Evolutionary conservation across 1,284 basidiomycete genomes (phyloP).

Genomic region (Ustilago curta): DNA sequence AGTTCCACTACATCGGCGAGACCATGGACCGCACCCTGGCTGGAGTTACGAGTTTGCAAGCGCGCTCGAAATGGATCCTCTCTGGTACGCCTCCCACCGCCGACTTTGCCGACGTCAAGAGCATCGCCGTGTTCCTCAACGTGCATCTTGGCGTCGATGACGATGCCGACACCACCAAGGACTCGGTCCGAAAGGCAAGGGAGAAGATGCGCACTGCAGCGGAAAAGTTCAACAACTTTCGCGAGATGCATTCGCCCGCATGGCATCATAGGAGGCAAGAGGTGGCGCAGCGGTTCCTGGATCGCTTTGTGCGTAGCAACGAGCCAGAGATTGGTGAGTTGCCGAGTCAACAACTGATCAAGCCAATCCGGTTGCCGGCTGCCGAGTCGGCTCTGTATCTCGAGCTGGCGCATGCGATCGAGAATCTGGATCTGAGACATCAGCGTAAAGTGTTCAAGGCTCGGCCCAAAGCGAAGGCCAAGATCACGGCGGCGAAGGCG

Average conservation of each 20-base stretch:
- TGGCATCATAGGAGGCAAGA: conserved; percentile 90
- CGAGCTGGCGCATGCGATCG: conserved; percentile 93
- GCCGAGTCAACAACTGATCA: conserved; percentile 78
- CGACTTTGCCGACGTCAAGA: conserved; percentile 89
- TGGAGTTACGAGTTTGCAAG: conserved; percentile 81
- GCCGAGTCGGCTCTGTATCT: conserved; percentile 94
- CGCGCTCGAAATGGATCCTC: conserved; percentile 90
- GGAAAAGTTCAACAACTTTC: conserved; percentile 94
- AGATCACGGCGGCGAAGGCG: conserved; percentile 13
- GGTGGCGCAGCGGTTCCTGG: conserved; percentile 81
- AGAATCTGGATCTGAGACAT: conserved; percentile 82
- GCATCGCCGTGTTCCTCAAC: conserved; percentile 69
- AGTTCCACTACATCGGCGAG: conserved; percentile 87
- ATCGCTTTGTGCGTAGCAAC: conserved; percentile 75
- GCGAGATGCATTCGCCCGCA: conserved; percentile 88
- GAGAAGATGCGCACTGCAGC: conserved; percentile 86
- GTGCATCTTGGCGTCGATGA: conserved; percentile 75
- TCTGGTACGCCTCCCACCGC: conserved; percentile 94
- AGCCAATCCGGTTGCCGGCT: conserved; percentile 82
- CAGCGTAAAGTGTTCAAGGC: conserved; percentile 55
- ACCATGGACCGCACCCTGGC: conserved; percentile 78
- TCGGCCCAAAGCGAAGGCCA: conserved; percentile 27
- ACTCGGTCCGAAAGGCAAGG: conserved; percentile 75
- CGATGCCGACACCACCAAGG: conserved; percentile 79
- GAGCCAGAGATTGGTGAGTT: conserved; percentile 97